A percentile compares a stretch with the other conserved stretches of the same genome.
Evolutionary conservation across 768 basidiomycete genomes (phyloP).

Genomic region (Scleroderma bovista): DNA sequence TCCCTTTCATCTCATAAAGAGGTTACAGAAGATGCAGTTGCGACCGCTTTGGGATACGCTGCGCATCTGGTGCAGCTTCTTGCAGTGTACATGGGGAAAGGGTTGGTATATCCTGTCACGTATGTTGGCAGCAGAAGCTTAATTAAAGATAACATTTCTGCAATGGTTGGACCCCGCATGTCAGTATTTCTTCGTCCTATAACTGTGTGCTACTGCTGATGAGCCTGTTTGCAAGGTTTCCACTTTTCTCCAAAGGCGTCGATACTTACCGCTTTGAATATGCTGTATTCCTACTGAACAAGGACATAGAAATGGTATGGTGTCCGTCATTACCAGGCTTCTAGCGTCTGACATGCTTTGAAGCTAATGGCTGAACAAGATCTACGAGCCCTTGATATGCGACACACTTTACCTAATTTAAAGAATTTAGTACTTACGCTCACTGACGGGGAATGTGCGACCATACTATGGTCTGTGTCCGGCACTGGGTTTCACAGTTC

Average conservation of each 20-base stretch:
- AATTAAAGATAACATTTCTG: conserved; percentile 88
- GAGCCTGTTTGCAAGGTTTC: conserved; percentile 60
- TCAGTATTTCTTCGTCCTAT: conserved; percentile 36
- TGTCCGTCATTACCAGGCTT: neutral
- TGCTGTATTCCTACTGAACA: conserved; percentile 94
- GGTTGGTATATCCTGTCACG: conserved; percentile 83
- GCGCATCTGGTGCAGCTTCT: conserved; percentile 84
- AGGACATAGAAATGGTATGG: conserved; percentile 88
- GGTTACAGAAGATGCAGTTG: conserved; percentile 80
- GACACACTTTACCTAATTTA: conserved; percentile 94
- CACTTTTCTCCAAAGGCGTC: conserved; percentile 89
- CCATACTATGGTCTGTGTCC: conserved; percentile 40
- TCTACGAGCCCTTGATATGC: conserved; percentile 84
- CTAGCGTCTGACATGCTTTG: conserved; percentile 5
- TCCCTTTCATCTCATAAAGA: conserved; percentile 57
- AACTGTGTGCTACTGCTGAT: conserved; percentile 8
- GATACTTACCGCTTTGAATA: conserved; percentile 98
- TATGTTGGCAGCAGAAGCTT: conserved; percentile 87
- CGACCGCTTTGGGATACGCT: conserved; percentile 86
- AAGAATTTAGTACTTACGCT: conserved; percentile 89
- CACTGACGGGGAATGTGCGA: conserved; percentile 59
- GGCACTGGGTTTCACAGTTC: neutral
- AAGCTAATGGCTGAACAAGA: conserved; percentile 91
- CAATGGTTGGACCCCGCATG: conserved; percentile 94
- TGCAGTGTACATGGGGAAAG: conserved; percentile 69